Percentiles rank a stretch among this genome's conserved stretches.
These are phyloP conservation scores for Populus nigra DNA, from an alignment of 345 rosid species.

Conservation along the genomic window DNA sequence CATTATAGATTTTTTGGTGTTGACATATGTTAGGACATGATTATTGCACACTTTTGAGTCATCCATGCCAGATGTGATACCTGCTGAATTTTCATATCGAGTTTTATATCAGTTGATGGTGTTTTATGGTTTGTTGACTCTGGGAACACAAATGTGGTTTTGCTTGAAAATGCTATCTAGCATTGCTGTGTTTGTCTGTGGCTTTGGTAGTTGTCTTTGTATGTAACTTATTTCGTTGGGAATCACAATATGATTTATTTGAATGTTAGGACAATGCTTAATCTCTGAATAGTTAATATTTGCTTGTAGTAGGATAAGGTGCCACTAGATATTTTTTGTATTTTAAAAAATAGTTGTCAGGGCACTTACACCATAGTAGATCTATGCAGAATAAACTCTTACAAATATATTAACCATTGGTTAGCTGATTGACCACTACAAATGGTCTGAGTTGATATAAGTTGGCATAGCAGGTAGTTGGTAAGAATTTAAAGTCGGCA, in stretches of 20 bases:
- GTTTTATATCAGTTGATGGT: background rate
- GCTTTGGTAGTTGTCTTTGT: background rate
- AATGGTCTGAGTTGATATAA: background rate
- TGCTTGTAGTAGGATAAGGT: background rate
- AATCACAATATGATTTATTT: background rate
- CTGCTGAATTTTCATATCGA: background rate
- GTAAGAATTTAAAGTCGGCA: background rate
- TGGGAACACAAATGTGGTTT: background rate
- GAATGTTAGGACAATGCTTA: background rate
- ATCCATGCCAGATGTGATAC: background rate
- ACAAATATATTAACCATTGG: background rate
- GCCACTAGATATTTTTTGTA: background rate
- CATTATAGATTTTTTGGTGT: background rate
- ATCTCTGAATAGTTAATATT: background rate
- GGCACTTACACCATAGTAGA: background rate
- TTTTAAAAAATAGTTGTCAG: background rate
- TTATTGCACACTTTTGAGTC: background rate
- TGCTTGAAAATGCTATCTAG: background rate
- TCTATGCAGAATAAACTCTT: too few species aligned
- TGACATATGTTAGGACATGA: background rate
- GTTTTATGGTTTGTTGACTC: background rate
- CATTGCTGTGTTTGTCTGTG: background rate
- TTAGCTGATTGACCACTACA: background rate
- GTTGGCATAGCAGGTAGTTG: background rate
- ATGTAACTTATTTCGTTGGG: background rate